Conservation (phyloP, 1,139 yeast species). For the Eremothecium sinecaudum region DNA sequence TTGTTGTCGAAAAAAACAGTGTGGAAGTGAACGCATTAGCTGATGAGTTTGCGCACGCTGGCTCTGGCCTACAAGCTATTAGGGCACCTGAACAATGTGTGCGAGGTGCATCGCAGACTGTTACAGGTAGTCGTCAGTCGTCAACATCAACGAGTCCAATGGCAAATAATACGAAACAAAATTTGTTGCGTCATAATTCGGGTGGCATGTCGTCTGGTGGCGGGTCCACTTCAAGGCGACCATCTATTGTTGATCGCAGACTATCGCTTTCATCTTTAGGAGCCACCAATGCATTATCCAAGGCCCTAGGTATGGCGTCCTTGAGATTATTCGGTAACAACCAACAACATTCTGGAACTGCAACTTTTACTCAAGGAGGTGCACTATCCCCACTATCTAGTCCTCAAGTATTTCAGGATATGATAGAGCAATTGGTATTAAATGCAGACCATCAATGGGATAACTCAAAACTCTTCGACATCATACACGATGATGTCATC, state of each 20-base stretch:
- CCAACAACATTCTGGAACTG: slow-evolving; percentile 15
- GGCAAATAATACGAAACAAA: slow-evolving; percentile 12
- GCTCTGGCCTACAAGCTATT: slow-evolving; percentile 47
- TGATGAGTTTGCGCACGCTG: slow-evolving; percentile 72
- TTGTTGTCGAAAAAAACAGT: slow-evolving; percentile 86
- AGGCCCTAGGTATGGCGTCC: slow-evolving; percentile 82
- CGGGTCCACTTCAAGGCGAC: slow-evolving; percentile 30
- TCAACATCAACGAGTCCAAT: slow-evolving; percentile 7
- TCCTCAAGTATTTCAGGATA: slow-evolving; percentile 25
- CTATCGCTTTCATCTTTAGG: slow-evolving; percentile 59
- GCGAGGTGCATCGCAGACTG: slow-evolving; percentile 4
- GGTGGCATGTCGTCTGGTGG: slow-evolving; percentile 31
- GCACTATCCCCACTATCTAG: slow-evolving; percentile 18
- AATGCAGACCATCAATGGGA: slow-evolving; percentile 25
- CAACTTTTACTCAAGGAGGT: slow-evolving; percentile 11
- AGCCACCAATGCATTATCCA: slow-evolving; percentile 81
- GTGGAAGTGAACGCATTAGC: slow-evolving; percentile 95
- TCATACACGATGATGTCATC: slow-evolving; percentile 35
- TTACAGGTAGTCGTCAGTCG: slow-evolving; percentile 3
- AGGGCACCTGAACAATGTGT: slow-evolving; percentile 15
- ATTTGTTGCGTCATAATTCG: slow-evolving; percentile 24
- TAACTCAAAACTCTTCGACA: slow-evolving; percentile 28
- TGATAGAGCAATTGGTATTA: slow-evolving; percentile 30
- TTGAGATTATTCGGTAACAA: slow-evolving; percentile 67
- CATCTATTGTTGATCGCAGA: slow-evolving; percentile 44